Base-by-base conservation (phyloP, 2,329 filamentous ascomycete species). In the Hypoxylon sp. region DNA sequence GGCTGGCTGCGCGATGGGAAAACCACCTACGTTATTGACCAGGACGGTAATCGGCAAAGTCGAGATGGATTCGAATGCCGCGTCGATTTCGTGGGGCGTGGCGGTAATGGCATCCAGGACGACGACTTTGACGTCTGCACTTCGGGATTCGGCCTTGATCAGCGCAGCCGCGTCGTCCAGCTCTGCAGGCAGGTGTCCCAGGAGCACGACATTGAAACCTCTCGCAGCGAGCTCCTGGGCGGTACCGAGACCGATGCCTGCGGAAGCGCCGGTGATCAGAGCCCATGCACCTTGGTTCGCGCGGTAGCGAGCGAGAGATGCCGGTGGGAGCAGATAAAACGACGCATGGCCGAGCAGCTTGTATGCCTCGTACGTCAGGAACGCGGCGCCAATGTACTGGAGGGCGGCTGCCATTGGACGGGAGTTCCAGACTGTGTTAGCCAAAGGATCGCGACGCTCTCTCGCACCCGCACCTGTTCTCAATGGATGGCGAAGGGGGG, bases 191-290 rank as follows among this genome's bases (percentile, higher is more conserved):
- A 76, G 70, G 70, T 77, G 77, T 20, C 77, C 77, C 51, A 79
- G 76, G 22, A 79, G 71, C 55, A 80, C 70, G 35, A 82, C 72
- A 48, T 76, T 74, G 69, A 81, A 82, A 31, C 79, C 79, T 44
- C 81, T 66, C 30, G 71, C 60, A 35, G 75, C 71, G 13, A 81
- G 69, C 46, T 79, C 68, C 68, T 79, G 62, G 61, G 81, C 74
- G 40, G 77, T 69, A 49, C 80, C 75, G 70, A 79, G 65, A 31
- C 77, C 79, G 64, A 81, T 78, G 40, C 78, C 79, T 30, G 77
- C 78, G 69, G 77, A 78, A 58, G 73, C 74, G 30, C 78, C 80
- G 48, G 79, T 79, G 69, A 82, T 70, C 66, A 81, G 75, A 54
- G 76, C 78, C 42, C 63, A 72, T 51, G 69, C 50, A 44, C 56